Percentiles rank a stretch among this genome's conserved stretches.
Evolutionary conservation across 805 yeast genomes (phyloP).

Genomic region (Starmerella vitae): DNA sequence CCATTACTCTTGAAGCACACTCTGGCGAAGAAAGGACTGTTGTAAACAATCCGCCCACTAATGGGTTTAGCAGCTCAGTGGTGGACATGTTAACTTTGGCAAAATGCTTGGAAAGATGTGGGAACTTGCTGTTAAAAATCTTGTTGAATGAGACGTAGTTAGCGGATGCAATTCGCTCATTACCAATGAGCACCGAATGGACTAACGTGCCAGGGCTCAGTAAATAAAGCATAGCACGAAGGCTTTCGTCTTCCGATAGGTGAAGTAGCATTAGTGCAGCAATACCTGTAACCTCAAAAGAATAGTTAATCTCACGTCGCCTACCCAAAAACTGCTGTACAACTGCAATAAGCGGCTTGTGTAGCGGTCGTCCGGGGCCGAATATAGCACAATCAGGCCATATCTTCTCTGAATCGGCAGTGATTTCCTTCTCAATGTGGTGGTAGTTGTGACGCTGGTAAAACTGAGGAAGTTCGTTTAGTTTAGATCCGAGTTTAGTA

Average conservation of each 20-base stretch:
- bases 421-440: slow-evolving; percentile 3
- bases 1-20: slow-evolving; percentile 38
- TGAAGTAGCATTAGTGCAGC: slow-evolving; percentile 33
- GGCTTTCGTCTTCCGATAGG: slow-evolving; percentile 30
- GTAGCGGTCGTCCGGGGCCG: slow-evolving; percentile 27
- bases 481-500: slow-evolving; percentile 22
- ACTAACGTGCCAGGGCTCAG: slow-evolving; percentile 27
- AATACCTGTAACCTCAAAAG: slow-evolving; percentile 30
- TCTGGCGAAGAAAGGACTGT: slow-evolving; percentile 35
- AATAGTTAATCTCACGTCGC: slow-evolving; percentile 26
- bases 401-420: slow-evolving; percentile 22
- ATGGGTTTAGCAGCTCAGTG: slow-evolving; percentile 32
- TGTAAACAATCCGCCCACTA: slow-evolving; percentile 35
- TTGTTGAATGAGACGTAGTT: slow-evolving; percentile 37
- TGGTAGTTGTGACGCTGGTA: not conserved
- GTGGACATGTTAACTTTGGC: slow-evolving; percentile 32
- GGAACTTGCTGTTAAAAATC: slow-evolving; percentile 34
- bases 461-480: slow-evolving; percentile 2
- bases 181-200: slow-evolving; percentile 25
- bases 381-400: slow-evolving; percentile 32
- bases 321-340: slow-evolving; percentile 27
- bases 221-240: slow-evolving; percentile 31
- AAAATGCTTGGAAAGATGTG: slow-evolving; percentile 40
- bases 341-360: slow-evolving; percentile 27
- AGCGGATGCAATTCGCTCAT: slow-evolving; percentile 27